Evolutionary conservation across 1,139 yeast species (phyloP).

Genomic region (Geotrichum aggregatum): DNA sequence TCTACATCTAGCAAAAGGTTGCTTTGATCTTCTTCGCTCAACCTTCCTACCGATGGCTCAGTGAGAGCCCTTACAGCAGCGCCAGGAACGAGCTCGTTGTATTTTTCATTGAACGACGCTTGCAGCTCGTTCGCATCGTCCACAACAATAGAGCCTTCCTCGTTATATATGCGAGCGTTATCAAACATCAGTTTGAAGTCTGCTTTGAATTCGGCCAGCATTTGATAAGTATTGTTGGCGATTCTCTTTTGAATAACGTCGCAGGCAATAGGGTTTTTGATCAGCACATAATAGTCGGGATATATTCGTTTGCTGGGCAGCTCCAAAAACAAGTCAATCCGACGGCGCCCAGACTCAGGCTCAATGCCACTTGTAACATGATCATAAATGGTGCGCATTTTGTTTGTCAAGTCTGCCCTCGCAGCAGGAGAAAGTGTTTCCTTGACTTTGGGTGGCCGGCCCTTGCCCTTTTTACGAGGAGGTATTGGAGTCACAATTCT

Average conservation of each 20-base stretch:
- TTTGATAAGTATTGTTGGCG: slow-evolving; percentile 49
- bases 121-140: slow-evolving; percentile 72
- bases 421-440: slow-evolving; percentile 43
- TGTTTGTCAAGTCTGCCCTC: slow-evolving; percentile 28
- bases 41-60: slow-evolving; percentile 5
- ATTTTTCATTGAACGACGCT: slow-evolving; percentile 31
- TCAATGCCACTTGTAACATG: slow-evolving; percentile 29
- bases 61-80: slow-evolving; percentile 17
- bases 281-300: slow-evolving; percentile 82
- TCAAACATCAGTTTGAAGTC: slow-evolving; percentile 74
- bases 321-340: slow-evolving; percentile 59
- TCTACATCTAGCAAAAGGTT: neutral
- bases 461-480: slow-evolving; percentile 36
- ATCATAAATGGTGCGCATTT: slow-evolving; percentile 29
- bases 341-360: slow-evolving; percentile 34
- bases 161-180: slow-evolving; percentile 84
- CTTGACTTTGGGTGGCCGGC: slow-evolving; percentile 40
- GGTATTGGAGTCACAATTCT: slow-evolving; percentile 23
- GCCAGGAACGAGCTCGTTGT: slow-evolving; percentile 21
- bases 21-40: neutral
- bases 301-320: slow-evolving; percentile 67
- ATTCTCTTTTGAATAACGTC: slow-evolving; percentile 46
- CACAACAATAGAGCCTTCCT: slow-evolving; percentile 80
- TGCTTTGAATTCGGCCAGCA: slow-evolving; percentile 58
- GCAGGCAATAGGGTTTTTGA: slow-evolving; percentile 77